Conservation (phyloP, 208 protist species). For the Leishmania tarentolae region DNA sequence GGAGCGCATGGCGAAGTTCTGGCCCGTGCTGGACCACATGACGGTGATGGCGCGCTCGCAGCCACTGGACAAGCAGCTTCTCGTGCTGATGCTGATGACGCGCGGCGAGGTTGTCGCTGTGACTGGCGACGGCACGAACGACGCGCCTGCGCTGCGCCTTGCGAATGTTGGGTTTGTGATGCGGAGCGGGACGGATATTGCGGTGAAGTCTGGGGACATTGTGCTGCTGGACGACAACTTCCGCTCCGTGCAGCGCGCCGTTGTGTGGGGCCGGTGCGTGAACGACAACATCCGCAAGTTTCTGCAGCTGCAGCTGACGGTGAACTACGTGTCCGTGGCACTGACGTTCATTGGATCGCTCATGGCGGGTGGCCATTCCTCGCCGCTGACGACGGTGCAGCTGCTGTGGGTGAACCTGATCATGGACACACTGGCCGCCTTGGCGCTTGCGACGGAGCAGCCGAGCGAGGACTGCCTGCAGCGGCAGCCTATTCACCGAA, state of each 20-base stretch:
- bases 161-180: conserved; percentile 98
- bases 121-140: conserved; percentile 98
- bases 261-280: conserved; percentile 89
- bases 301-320: conserved; percentile 98
- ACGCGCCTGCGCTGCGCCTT: conserved; percentile 95
- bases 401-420: conserved; percentile 99
- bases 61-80: conserved; percentile 89
- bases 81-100: conserved; percentile 84
- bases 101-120: conserved; percentile 82
- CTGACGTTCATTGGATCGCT: conserved; percentile 94
- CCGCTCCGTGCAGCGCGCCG: conserved; percentile 95
- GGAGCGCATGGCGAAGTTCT: conserved; percentile 72
- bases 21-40: conserved; percentile 73
- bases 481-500: conserved; percentile 64
- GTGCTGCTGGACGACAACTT: conserved; percentile 99
- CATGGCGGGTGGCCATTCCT: conserved; percentile 52
- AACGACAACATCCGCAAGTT: conserved; percentile 97
- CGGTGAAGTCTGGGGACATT: conserved; percentile 93
- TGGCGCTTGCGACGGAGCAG: conserved; percentile 97
- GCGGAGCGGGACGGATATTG: conserved; percentile 96
- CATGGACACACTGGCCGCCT: conserved; percentile 98
- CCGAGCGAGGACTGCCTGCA: conserved; percentile 86
- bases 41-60: conserved; percentile 88
- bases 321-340: conserved; percentile 96
- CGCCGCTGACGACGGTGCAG: conserved; percentile 95